Conservation (phyloP, 495 filamentous ascomycete species). For the Viridothelium virens region DNA sequence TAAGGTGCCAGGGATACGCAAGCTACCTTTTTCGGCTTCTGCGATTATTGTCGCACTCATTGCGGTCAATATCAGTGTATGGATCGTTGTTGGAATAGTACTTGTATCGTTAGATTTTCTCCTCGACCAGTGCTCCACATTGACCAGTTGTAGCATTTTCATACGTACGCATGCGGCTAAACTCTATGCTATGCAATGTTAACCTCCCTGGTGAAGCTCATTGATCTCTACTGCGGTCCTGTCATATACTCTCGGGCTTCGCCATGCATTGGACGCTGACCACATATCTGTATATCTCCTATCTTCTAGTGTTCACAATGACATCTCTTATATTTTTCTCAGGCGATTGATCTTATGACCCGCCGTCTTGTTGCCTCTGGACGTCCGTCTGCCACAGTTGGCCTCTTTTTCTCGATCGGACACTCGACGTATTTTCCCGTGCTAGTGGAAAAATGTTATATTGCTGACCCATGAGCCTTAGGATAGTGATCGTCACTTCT, state of each 20-base stretch:
- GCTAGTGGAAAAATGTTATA: not conserved
- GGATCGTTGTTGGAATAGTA: constrained; percentile 64
- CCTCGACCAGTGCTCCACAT: not conserved
- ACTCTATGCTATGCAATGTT: not conserved
- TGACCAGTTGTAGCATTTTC: constrained; percentile 22
- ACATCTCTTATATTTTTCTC: not conserved
- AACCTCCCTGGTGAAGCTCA: constrained; percentile 32
- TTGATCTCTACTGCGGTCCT: constrained; percentile 73
- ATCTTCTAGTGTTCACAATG: not conserved
- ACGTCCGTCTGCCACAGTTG: constrained; percentile 82
- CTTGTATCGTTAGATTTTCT: constrained; percentile 39
- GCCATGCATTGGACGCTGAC: constrained; percentile 93
- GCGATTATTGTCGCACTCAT: constrained; percentile 59
- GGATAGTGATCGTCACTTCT: constrained; percentile 82
- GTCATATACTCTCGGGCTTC: constrained; percentile 80
- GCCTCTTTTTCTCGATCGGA: constrained; percentile 90
- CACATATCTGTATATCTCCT: constrained; percentile 62
- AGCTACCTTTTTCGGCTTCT: constrained; percentile 56
- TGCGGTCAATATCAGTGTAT: constrained; percentile 59
- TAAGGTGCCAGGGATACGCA: constrained; percentile 31
- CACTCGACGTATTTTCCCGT: constrained; percentile 63
- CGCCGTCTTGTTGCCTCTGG: constrained; percentile 80
- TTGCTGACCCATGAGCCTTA: constrained; percentile 21
- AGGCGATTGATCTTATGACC: constrained; percentile 94
- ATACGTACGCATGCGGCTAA: constrained; percentile 27